These are phyloP conservation scores for Xylariaceae sp. DNA, from an alignment of 2,329 filamentous ascomycete genomes.

Conservation along the genomic window DNA sequence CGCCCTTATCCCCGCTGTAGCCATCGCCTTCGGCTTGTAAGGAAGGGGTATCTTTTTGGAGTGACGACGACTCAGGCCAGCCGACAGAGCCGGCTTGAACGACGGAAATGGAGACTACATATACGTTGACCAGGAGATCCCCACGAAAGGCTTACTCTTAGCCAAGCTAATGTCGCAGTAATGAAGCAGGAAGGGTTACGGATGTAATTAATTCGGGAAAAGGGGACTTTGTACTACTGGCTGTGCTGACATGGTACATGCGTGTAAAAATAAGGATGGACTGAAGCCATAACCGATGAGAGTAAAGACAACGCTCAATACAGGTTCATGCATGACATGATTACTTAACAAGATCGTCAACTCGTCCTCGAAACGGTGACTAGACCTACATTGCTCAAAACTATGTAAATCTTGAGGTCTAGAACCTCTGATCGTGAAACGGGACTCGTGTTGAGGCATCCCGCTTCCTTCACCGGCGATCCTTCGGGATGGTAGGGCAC, in stretches of 20 bases:
- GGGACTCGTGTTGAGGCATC: no score
- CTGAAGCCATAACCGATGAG: background rate
- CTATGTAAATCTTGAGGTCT: no score
- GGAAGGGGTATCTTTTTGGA: background rate
- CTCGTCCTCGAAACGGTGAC: background rate
- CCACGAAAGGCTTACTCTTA: background rate
- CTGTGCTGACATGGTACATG: background rate
- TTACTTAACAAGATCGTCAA: background rate
- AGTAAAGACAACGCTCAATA: background rate
- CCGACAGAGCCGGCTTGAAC: background rate
- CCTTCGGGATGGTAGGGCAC: no score
- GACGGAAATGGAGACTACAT: background rate
- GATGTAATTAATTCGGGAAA: background rate
- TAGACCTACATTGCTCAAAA: background rate
- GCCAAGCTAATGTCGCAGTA: background rate
- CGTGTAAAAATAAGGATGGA: background rate
- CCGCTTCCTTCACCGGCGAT: no score
- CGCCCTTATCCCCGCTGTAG: conserved; percentile 22
- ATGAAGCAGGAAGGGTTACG: no score
- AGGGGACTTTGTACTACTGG: background rate
- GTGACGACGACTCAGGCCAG: background rate
- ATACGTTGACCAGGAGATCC: background rate
- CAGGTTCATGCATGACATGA: background rate
- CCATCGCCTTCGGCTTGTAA: conserved; percentile 23
- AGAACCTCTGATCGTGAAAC: no score